Evolutionary conservation across 345 rosid genomes (phyloP).

Genomic region (Citrus trifoliata): DNA sequence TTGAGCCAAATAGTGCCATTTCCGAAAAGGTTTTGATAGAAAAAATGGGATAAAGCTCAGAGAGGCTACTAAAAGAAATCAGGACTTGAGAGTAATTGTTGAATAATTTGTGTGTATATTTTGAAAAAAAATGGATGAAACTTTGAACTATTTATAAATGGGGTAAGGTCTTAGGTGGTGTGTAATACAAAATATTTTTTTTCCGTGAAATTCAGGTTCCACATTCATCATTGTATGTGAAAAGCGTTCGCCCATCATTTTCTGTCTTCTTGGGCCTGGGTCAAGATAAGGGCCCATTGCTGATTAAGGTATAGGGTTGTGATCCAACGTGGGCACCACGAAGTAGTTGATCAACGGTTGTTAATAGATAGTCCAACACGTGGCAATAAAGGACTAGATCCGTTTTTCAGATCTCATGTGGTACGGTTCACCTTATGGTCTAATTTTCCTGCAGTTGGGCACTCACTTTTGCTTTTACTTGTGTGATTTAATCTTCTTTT

Average conservation of each 20-base stretch:
- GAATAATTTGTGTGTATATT: background rate
- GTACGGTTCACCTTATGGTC: background rate
- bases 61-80: background rate
- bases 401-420: background rate
- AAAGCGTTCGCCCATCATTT: background rate
- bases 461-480: background rate
- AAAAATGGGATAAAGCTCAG: background rate
- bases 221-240: background rate
- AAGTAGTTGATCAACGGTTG: background rate
- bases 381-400: background rate
- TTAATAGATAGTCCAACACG: background rate
- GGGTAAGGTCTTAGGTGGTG: background rate
- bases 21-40: background rate
- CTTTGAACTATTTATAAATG: background rate
- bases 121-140: background rate
- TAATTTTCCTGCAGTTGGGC: background rate
- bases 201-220: background rate
- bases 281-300: background rate
- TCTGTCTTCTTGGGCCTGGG: background rate
- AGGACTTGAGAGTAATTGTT: background rate
- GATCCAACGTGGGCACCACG: too few relatives aligned
- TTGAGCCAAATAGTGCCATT: conserved; percentile 1
- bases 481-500: too few relatives aligned
- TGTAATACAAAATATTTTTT: background rate
- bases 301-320: too few relatives aligned